These are phyloP conservation scores for Phytophthora rubi DNA, from an alignment of 352 stramenopile species.

Conservation along the genomic window DNA sequence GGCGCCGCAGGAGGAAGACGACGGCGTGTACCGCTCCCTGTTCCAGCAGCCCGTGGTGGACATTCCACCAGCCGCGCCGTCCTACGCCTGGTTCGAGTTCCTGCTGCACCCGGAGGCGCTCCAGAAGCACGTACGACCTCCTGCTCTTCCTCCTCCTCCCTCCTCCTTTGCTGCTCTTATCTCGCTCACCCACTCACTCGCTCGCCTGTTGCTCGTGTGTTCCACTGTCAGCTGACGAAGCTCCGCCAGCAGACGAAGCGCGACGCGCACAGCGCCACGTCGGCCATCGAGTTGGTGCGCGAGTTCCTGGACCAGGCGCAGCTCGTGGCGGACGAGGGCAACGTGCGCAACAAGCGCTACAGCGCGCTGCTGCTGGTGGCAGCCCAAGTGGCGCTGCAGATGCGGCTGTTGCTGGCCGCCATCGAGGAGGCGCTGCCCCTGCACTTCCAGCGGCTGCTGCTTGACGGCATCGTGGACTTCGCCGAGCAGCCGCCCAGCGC, in stretches of 20 bases:
- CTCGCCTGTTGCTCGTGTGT: too few species aligned
- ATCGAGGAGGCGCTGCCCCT: slow-evolving; percentile 72
- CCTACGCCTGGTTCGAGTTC: slow-evolving; percentile 89
- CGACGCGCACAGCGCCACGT: slow-evolving; percentile 63
- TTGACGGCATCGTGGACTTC: slow-evolving; percentile 85
- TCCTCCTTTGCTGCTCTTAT: neutral
- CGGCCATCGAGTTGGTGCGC: slow-evolving; percentile 78
- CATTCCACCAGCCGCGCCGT: slow-evolving; percentile 65
- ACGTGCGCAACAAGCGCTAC: slow-evolving; percentile 80
- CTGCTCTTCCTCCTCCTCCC: neutral
- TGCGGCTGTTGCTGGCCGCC: slow-evolving; percentile 59
- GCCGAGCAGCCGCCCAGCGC: slow-evolving; percentile 48
- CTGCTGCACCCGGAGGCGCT: slow-evolving; percentile 80
- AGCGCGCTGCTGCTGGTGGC: slow-evolving; percentile 71
- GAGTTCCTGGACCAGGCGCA: slow-evolving; percentile 88
- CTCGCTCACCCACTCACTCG: neutral
- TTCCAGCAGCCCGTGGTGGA: slow-evolving; percentile 86
- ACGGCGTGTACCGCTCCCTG: slow-evolving; percentile 83
- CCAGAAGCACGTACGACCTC: slow-evolving; percentile 64
- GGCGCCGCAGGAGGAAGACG: slow-evolving; percentile 49
- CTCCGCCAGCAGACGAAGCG: slow-evolving; percentile 54
- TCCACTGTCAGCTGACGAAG: slow-evolving; percentile 46
- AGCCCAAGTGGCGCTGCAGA: slow-evolving; percentile 79
- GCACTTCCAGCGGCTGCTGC: slow-evolving; percentile 81
- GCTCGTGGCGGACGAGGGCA: slow-evolving; percentile 78